Base-by-base conservation (phyloP, 352 stramenopile species). In the Globisporangium alternatum region DNA sequence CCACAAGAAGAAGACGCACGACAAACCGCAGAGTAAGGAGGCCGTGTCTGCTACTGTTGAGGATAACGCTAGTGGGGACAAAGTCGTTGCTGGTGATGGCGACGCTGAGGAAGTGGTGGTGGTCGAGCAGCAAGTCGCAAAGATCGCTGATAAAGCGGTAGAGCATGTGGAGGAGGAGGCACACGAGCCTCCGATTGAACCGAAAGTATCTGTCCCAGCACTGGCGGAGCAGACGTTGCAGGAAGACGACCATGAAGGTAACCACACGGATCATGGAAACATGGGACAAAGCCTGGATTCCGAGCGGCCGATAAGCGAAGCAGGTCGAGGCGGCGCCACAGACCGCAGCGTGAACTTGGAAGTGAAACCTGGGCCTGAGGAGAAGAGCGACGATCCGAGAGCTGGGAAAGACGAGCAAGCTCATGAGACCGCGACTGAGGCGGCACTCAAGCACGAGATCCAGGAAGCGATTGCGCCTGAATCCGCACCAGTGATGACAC, bases 1-100 rank as follows among this genome's bases (percentile, higher is more conserved):
- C 8, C 63, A 77, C 21, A 75, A 74, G 59, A 41, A 53, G 25
- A 74, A 69, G 15, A 37, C 51, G 17, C 8, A 74, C 69, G 47
- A 78, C 68, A 44, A 80, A 21, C 72, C 28, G 43, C 7, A 30
- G 64, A 66, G n/a, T 19, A 44, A 44, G 7, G 30, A 57, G 7
- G 12, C 45, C 5, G n/a, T 17, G 43, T 21, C 39, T 45, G 0
- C 19, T 10, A n/a, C 17, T 48, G 17, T 8, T 39, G 39, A 47
- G 1, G 17, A 15, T 28, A 37, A 17, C n/a, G 17, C 21, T 22
- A 25, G n/a, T 52, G 21, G 4, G 45, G 33, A 21, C 51, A 44
- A 19, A 47, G 10, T 2, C n/a, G 22, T n/a, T 52, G 45, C 8
- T 52, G 45, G 15, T 13, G 45, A 52, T 12, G 9, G 19, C 6